Percentiles rank a stretch among this genome's conserved stretches.
These are phyloP conservation scores for Aschersonia sp. DNA, from an alignment of 2,329 filamentous ascomycete genomes.

Conservation along the genomic window DNA sequence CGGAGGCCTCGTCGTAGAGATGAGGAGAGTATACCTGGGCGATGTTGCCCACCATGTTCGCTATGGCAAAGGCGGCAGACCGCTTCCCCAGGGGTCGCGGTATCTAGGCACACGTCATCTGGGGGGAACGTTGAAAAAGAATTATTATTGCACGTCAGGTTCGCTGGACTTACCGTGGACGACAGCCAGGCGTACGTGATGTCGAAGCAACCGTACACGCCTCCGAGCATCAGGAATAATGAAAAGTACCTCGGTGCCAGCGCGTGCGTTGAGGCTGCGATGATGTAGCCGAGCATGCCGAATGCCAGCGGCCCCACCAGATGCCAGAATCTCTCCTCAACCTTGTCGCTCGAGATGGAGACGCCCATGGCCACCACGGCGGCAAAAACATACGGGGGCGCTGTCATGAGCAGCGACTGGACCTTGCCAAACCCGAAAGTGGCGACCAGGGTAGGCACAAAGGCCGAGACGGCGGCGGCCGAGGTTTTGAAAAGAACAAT, in stretches of 20 bases:
- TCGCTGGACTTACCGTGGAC: conserved; percentile 1
- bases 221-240: conserved; percentile 4
- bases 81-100: conserved; percentile 3
- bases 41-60: conserved; percentile 4
- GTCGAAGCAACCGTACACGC: conserved; percentile 3
- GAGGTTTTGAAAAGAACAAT: conserved; percentile 6
- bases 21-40: conserved; percentile 4
- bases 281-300: conserved; percentile 49
- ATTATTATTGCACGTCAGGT: background rate
- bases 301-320: conserved; percentile 46
- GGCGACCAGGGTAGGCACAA: conserved; percentile 4
- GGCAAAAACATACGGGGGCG: conserved; percentile 48
- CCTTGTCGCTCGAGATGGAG: conserved; percentile 55
- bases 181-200: conserved; percentile 3
- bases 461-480: conserved; percentile 4
- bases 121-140: background rate
- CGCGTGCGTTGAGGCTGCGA: conserved; percentile 43
- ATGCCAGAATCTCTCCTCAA: conserved; percentile 57
- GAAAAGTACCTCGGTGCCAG: conserved; percentile 2
- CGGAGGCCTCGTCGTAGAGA: conserved; percentile 1
- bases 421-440: conserved; percentile 21
- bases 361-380: conserved; percentile 48
- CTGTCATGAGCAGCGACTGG: conserved; percentile 42
- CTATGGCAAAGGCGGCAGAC: conserved; percentile 2
- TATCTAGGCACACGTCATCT: background rate